phyloP scores from a whole-genome alignment of 306 rosid genomes.

The Parietaria judaica region DNA sequence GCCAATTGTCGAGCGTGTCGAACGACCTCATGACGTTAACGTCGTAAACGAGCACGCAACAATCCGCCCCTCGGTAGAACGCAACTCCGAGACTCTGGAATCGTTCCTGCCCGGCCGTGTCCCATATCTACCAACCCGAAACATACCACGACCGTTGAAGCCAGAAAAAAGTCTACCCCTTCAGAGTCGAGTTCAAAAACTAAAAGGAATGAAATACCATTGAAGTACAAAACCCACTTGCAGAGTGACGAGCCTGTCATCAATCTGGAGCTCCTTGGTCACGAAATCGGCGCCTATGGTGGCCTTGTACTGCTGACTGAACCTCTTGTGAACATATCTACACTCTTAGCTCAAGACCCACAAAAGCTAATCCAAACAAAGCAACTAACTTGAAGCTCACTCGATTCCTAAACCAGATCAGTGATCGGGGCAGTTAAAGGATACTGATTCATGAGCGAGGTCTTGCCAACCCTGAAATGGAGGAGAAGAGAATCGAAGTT shows the following conservation, averaged over 20 bases:
- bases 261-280: conserved; percentile 92
- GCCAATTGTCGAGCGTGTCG: conserved; percentile 90
- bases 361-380: background rate
- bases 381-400: background rate
- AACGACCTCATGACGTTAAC: conserved; percentile 87
- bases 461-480: conserved; percentile 82
- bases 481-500: background rate
- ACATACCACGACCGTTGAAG: background rate
- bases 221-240: conserved; percentile 65
- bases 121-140: conserved; percentile 68
- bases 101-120: conserved; percentile 95
- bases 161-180: conserved; percentile 1
- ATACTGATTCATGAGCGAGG: conserved; percentile 97
- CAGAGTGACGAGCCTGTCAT: conserved; percentile 82
- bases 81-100: conserved; percentile 97
- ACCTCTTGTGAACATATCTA: conserved; percentile 94
- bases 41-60: conserved; percentile 88
- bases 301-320: conserved; percentile 96
- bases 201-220: conserved; percentile 22
- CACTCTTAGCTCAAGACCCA: conserved; percentile 34
- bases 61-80: conserved; percentile 89
- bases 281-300: conserved; percentile 98
- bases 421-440: conserved; percentile 28
- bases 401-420: conserved; percentile 6
- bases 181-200: background rate